Conservation (phyloP, 108 stramenopile genomes). For the Nannochloropsis salina region DNA sequence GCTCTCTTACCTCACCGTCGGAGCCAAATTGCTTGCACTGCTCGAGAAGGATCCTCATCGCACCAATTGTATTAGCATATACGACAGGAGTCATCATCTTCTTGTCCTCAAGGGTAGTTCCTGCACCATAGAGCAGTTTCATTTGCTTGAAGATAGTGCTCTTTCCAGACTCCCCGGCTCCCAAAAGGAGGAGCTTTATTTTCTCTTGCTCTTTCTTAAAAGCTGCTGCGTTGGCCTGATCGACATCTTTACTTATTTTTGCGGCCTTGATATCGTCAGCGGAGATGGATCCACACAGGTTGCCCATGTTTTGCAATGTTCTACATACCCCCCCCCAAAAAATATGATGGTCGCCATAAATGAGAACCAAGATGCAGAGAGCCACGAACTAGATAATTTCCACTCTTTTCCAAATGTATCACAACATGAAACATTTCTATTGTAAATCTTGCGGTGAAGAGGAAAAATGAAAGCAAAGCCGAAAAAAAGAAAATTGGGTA, state of each 20-base stretch:
- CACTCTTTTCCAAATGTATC: too few relatives aligned
- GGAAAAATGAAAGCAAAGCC: not conserved
- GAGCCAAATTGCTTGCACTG: slow-evolving; percentile 40
- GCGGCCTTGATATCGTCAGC: not conserved
- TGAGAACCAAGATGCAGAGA: too few relatives aligned
- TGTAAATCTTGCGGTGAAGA: not conserved
- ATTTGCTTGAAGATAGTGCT: slow-evolving; percentile 94
- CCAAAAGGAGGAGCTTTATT: slow-evolving; percentile 93
- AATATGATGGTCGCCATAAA: too few relatives aligned
- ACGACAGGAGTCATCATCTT: slow-evolving; percentile 50
- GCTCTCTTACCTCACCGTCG: slow-evolving; percentile 17
- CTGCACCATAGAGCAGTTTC: slow-evolving; percentile 57
- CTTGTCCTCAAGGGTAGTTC: slow-evolving; percentile 49
- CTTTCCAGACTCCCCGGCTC: slow-evolving; percentile 97
- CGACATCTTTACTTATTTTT: slow-evolving; percentile 32
- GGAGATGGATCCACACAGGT: not conserved
- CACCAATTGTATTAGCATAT: slow-evolving; percentile 51
- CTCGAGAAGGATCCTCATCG: slow-evolving; percentile 58
- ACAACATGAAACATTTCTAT: too few relatives aligned
- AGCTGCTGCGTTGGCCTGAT: slow-evolving; percentile 31
- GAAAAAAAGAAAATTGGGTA: not conserved
- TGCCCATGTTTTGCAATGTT: not conserved
- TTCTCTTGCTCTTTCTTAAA: slow-evolving; percentile 58
- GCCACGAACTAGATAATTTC: too few relatives aligned
- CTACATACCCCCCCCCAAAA: too few relatives aligned